Evolutionary conservation across 495 filamentous ascomycete species (phyloP).

Genomic region (Pseudomonodictys pantanalensis): DNA sequence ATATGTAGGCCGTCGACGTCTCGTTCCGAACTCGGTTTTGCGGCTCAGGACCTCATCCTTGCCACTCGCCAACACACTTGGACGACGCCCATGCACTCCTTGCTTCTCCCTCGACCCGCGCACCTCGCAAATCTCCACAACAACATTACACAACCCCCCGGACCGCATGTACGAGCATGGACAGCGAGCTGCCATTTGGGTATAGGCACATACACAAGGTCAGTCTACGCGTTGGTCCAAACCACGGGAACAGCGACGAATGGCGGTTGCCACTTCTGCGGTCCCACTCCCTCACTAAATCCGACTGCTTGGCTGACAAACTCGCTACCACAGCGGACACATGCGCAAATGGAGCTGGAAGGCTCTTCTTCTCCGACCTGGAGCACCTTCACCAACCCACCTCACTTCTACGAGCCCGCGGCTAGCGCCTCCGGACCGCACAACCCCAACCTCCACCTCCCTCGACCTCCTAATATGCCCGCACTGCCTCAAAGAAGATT

Average conservation of each 20-base stretch:
- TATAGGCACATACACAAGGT: constrained; percentile 28
- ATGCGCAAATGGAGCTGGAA: constrained; percentile 25
- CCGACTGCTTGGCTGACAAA: constrained; percentile 17
- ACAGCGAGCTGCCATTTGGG: constrained; percentile 20
- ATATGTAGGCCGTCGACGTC: not conserved
- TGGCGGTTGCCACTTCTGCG: too few relatives aligned
- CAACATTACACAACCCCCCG: not conserved
- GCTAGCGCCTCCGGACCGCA: constrained; percentile 9
- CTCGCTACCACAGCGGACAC: constrained; percentile 16
- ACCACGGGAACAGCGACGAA: not conserved
- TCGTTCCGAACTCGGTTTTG: not conserved
- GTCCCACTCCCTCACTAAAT: too few relatives aligned
- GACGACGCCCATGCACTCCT: not conserved
- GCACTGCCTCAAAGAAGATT: constrained; percentile 40
- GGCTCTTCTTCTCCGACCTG: constrained; percentile 17
- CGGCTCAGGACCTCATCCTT: not conserved
- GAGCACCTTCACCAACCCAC: constrained; percentile 8
- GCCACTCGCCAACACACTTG: not conserved
- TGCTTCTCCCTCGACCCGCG: not conserved
- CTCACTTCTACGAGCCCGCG: constrained; percentile 18
- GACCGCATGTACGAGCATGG: constrained; percentile 24
- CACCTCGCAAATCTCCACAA: not conserved
- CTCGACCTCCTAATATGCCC: constrained; percentile 9
- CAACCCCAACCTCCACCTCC: constrained; percentile 20
- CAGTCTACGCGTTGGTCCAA: not conserved